These are phyloP conservation scores for Candida succiphila DNA, from an alignment of 805 yeast genomes.

Conservation along the genomic window DNA sequence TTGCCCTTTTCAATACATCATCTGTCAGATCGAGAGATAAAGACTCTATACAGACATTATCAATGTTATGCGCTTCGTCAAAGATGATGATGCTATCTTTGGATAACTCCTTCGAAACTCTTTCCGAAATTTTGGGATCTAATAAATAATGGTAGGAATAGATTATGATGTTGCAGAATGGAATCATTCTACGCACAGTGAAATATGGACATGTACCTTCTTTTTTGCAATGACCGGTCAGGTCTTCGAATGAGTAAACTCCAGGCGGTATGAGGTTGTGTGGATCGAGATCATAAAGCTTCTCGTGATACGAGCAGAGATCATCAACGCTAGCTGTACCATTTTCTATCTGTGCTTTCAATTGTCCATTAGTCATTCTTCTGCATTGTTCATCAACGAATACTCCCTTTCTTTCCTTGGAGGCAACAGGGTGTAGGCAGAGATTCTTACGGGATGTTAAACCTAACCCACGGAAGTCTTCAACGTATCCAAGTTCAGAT, in stretches of 20 bases:
- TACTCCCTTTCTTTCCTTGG: constrained; percentile 81
- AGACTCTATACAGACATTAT: constrained; percentile 96
- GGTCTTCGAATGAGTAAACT: constrained; percentile 85
- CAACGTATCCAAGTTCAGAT: constrained; percentile 73
- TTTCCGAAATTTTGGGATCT: constrained; percentile 94
- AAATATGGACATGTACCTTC: constrained; percentile 91
- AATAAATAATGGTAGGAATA: constrained; percentile 93
- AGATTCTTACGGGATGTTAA: constrained; percentile 89
- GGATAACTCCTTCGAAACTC: constrained; percentile 87
- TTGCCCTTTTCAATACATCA: constrained; percentile 76
- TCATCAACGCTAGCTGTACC: constrained; percentile 46
- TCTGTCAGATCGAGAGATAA: constrained; percentile 86
- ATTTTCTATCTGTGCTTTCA: constrained; percentile 54
- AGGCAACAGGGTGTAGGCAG: constrained; percentile 82
- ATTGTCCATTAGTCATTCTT: constrained; percentile 85
- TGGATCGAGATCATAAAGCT: constrained; percentile 76
- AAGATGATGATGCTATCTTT: constrained; percentile 91
- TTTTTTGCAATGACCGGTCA: constrained; percentile 66
- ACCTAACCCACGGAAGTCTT: constrained; percentile 91
- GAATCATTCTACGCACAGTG: constrained; percentile 95
- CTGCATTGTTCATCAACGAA: constrained; percentile 96
- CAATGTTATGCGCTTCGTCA: constrained; percentile 98
- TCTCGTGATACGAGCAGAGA: constrained; percentile 86
- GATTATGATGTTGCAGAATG: constrained; percentile 86
- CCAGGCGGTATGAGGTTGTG: constrained; percentile 87